Evolutionary conservation across 2,329 filamentous ascomycete genomes (phyloP).

Genomic region (Fusarium fracticaudum): DNA sequence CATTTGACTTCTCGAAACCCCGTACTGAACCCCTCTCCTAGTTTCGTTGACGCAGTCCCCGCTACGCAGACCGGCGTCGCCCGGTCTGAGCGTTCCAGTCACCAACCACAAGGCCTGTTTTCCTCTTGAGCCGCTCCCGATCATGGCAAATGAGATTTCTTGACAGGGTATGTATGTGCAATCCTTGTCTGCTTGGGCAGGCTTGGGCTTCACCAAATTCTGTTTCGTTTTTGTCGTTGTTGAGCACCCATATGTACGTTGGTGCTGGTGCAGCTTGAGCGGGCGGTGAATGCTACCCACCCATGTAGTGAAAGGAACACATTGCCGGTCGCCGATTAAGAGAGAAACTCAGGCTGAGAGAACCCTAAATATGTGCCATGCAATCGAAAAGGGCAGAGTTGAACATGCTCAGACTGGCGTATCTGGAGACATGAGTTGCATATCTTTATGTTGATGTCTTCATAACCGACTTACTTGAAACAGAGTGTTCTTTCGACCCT

Average conservation of each 20-base stretch:
- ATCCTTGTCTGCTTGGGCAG: constrained; percentile 3
- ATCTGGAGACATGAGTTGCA: neutral
- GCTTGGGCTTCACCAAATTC: constrained; percentile 15
- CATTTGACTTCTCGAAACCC: constrained; percentile 19
- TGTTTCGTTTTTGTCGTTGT: constrained; percentile 8
- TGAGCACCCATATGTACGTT: constrained; percentile 6
- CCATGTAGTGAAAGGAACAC: neutral
- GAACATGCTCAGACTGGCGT: neutral
- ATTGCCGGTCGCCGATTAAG: neutral
- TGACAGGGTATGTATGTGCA: constrained; percentile 11
- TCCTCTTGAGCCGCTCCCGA: neutral
- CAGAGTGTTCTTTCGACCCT: neutral
- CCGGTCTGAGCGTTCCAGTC: constrained; percentile 22
- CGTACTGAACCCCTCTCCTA: constrained; percentile 14
- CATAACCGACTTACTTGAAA: neutral
- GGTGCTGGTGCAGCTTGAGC: constrained; percentile 19
- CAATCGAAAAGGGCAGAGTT: neutral
- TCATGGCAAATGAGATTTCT: neutral
- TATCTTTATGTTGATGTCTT: neutral
- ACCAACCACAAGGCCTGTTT: neutral
- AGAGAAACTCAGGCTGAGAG: neutral
- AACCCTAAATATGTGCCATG: neutral
- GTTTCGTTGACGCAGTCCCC: constrained; percentile 21
- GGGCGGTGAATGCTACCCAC: constrained; percentile 11
- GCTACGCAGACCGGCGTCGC: constrained; percentile 18